A percentile compares a stretch with the other conserved stretches of the same genome.
Conservation (phyloP, 2,329 filamentous ascomycete genomes). For the Xylaria sp. region DNA sequence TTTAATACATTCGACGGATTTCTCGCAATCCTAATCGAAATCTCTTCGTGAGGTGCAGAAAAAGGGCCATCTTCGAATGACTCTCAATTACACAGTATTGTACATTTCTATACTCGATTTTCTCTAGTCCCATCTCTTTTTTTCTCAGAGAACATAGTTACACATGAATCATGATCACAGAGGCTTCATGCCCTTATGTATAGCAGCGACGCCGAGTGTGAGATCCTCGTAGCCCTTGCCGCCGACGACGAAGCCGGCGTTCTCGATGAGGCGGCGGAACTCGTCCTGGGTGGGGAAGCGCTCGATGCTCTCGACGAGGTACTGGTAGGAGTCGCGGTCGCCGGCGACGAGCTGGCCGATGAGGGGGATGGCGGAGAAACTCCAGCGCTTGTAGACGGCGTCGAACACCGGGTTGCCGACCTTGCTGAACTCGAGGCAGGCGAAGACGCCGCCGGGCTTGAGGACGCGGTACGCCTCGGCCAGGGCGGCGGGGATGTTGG, state of each 20-base stretch:
- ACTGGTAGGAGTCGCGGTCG: constrained; percentile 96
- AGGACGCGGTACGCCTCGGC: constrained; percentile 87
- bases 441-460: constrained; percentile 94
- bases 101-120: constrained; percentile 24
- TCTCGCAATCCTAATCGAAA: background rate
- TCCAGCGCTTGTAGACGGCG: constrained; percentile 92
- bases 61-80: background rate
- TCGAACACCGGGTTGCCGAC: constrained; percentile 76
- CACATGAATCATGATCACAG: constrained; percentile 41
- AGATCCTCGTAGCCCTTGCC: constrained; percentile 88
- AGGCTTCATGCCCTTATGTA: constrained; percentile 96
- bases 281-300: constrained; percentile 86
- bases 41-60: background rate
- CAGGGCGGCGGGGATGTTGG: constrained; percentile 85
- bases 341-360: constrained; percentile 96
- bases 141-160: background rate
- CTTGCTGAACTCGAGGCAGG: constrained; percentile 94
- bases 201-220: constrained; percentile 91
- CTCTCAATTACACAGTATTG: constrained; percentile 7
- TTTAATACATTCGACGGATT: constrained; percentile 1
- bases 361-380: constrained; percentile 90
- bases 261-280: constrained; percentile 83
- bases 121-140: background rate
- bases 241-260: constrained; percentile 86
- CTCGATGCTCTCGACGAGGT: constrained; percentile 98